Evolutionary conservation across 73 alveolate species (phyloP), one percentile per base, ranked within the genome.

Genomic region (Blepharisma japonicum): DNA sequence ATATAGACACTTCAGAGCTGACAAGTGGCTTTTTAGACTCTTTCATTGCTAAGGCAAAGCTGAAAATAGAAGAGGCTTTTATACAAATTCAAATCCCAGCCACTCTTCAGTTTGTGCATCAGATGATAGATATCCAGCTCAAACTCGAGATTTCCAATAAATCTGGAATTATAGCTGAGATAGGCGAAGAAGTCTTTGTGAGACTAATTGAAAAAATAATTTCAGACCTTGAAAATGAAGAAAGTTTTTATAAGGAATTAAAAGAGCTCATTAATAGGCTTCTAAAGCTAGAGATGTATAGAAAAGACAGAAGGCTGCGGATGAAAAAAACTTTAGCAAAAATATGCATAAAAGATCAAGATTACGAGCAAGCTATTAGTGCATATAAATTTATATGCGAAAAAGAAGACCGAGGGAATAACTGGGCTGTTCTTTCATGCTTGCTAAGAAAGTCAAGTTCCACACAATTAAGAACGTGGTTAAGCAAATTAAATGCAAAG

Each of bases 281-380:
- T 0, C 74, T 61, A 2, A 61, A 61, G 23, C 38, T 61, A 8
- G 47, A 25, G 14, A 61, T 61, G 74, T 61, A 61, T 25, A 14
- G 47, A 18, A 39, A 25, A 18, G 47, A 61, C 2, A n/a, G 39
- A 9, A 61, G 74, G 47, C 2, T 18, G 74, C 0, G 23, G 14
- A 61, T 61, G 74, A 61, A 61, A 61, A 61, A 18, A 25, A n/a
- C 23, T 61, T 61, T 61, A 25, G 23, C 47, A 2, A 61, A 25
- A 18, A 39, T 25, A 9, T 61, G 74, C 23, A 39, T 61, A 18
- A 20, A 9, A 25, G 74, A 61, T 61, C 39, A 61, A 61, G 74
- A 61, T 25, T 61, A 61, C 5, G 74, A 61, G 11, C 74, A 61
- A 25, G 74, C 74, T 61, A 61, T 61, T 61, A 61, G 23, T 61